These are phyloP conservation scores for Sanghuangporus baumii DNA, from an alignment of 1,284 basidiomycete genomes.

Conservation along the genomic window DNA sequence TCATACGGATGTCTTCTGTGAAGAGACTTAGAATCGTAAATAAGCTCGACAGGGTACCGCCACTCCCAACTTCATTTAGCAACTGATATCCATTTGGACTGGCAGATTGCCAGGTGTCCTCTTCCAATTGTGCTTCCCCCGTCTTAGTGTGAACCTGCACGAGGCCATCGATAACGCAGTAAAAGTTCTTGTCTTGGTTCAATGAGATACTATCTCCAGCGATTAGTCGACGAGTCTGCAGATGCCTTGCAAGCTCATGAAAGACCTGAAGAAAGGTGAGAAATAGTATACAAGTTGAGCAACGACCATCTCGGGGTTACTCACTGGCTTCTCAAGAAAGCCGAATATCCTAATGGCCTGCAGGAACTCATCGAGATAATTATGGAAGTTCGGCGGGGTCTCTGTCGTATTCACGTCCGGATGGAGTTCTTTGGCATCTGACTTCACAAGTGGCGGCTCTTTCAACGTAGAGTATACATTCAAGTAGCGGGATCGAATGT, in stretches of 20 bases:
- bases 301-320: slow-evolving; percentile 23
- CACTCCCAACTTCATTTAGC: slow-evolving; percentile 91
- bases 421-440: slow-evolving; percentile 75
- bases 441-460: slow-evolving; percentile 77
- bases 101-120: slow-evolving; percentile 70
- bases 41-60: slow-evolving; percentile 90
- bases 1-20: slow-evolving; percentile 94
- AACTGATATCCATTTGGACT: slow-evolving; percentile 91
- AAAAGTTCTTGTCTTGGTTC: slow-evolving; percentile 90
- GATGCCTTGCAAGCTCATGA: slow-evolving; percentile 88
- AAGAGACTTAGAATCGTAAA: slow-evolving; percentile 96
- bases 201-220: slow-evolving; percentile 90
- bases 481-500: slow-evolving; percentile 79
- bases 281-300: neutral
- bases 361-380: slow-evolving; percentile 92
- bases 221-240: slow-evolving; percentile 87
- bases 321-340: slow-evolving; percentile 89
- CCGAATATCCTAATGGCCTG: slow-evolving; percentile 94
- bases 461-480: slow-evolving; percentile 77
- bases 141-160: slow-evolving; percentile 81
- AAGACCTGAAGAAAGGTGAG: slow-evolving; percentile 60
- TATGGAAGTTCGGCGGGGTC: slow-evolving; percentile 77
- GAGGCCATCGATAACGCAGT: slow-evolving; percentile 91
- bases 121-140: slow-evolving; percentile 40
- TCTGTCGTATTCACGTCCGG: slow-evolving; percentile 81